phyloP scores from a whole-genome alignment of 306 rosid species.

The Gleditsia sinensis region DNA sequence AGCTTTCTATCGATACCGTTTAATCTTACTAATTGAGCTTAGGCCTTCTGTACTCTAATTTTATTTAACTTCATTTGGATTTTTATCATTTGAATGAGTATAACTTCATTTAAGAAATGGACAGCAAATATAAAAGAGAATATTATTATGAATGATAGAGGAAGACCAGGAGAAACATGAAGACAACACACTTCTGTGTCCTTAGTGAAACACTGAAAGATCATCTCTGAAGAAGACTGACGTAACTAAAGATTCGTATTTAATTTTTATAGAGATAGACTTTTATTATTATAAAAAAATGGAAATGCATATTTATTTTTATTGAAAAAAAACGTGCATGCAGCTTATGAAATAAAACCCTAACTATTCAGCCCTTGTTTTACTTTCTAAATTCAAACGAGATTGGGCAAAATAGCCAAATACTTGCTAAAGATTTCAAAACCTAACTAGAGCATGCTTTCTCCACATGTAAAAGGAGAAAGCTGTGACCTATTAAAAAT shows the following conservation, averaged over 20 bases:
- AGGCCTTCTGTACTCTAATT: no score
- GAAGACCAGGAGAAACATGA: constrained; percentile 9
- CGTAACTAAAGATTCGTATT: constrained; percentile 30
- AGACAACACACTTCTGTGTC: no score
- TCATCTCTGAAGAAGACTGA: no score
- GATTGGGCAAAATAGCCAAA: background rate
- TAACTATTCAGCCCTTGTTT: background rate
- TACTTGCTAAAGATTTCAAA: constrained; percentile 23
- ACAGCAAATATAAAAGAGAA: no score
- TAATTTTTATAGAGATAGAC: background rate
- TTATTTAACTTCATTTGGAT: constrained; percentile 27
- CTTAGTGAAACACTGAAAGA: no score
- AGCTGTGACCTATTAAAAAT: no score
- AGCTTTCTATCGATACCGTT: no score
- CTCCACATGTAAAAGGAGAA: no score
- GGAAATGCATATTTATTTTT: background rate
- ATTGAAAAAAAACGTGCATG: background rate
- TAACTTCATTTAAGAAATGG: no score
- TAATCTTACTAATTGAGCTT: no score
- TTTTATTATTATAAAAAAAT: background rate
- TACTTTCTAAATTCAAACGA: background rate
- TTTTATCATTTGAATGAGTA: background rate
- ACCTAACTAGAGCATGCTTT: no score
- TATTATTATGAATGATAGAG: constrained; percentile 1
- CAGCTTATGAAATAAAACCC: background rate